These are phyloP conservation scores for Picea glauca DNA, from an alignment of 75 land plant genomes.

Conservation along the genomic window DNA sequence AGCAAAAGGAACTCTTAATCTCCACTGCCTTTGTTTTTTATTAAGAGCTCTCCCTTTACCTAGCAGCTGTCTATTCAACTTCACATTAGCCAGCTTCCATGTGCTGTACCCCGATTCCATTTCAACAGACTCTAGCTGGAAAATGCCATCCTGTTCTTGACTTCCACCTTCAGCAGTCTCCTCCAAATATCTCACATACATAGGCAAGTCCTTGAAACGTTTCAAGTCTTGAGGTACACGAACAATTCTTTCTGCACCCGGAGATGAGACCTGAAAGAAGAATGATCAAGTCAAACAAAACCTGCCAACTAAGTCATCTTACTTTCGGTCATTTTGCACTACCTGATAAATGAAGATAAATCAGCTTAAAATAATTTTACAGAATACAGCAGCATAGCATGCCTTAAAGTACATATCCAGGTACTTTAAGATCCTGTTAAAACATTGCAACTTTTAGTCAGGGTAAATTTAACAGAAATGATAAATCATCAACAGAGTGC, in stretches of 20 bases:
- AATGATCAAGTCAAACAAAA: too few species aligned
- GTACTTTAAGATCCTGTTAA: too few species aligned
- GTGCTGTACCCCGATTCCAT: slow-evolving; percentile 43
- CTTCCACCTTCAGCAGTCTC: slow-evolving; percentile 18
- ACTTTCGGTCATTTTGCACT: too few species aligned
- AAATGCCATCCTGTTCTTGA: slow-evolving; percentile 66
- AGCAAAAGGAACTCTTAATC: slow-evolving; percentile 54
- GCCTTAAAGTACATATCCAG: too few species aligned
- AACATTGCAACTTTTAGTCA: too few species aligned
- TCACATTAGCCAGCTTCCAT: slow-evolving; percentile 92
- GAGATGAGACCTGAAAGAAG: slow-evolving; percentile 80
- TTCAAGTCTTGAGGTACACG: slow-evolving; percentile 76
- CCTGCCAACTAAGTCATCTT: too few species aligned
- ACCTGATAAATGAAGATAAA: too few species aligned
- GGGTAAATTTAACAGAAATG: too few species aligned
- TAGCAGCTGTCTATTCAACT: slow-evolving; percentile 62
- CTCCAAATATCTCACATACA: slow-evolving; percentile 75
- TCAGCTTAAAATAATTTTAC: too few species aligned
- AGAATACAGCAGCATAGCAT: too few species aligned
- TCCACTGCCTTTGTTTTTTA: slow-evolving; percentile 91
- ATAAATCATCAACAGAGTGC: too few species aligned
- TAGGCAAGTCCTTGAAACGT: slow-evolving; percentile 79
- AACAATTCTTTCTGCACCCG: slow-evolving; percentile 92
- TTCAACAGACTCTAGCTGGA: slow-evolving; percentile 73
- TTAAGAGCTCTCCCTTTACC: slow-evolving; percentile 92